Evolutionary conservation across 148 eudicot species (phyloP), one percentile per base, ranked within the genome.

Genomic region (Silene conica): DNA sequence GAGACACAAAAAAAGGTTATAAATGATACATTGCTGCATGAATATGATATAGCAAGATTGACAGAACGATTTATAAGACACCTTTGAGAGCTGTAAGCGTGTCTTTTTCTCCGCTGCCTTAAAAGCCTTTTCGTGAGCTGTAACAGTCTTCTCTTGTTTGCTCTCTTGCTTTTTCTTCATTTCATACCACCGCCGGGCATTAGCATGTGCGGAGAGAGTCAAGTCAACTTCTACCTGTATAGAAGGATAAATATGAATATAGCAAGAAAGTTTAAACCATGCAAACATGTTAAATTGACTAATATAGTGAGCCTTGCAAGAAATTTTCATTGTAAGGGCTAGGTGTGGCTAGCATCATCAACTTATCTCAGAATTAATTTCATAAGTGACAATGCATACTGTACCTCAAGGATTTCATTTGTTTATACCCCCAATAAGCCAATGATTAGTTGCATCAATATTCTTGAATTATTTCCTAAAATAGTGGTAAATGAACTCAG

Each of bases 71-170:
- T 70, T 21, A 38, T 75, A 45, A 70, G 55, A 69, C 81, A 95
- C 98, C 98, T 90, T 89, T 60, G 98, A 95, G 31, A 95, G 92
- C 85, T 92, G 97, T 68, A 88, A 86, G 56, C 90, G 87, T 19
- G 97, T 92, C 88, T 95, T 95, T 73, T 82, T 92, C 86, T 95
- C 98, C 60, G 97, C 98, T 83, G 98, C 98, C 83, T 95, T 95
- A 73, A 95, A 95, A 76, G 98, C 98, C 73, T 95, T 92, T 77
- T 92, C 98, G 84, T 92, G 98, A 78, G 98, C 97, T 80, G 93
- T 88, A 23, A 87, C 50, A 76, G 98, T 95, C 78, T 95, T 95
- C 77, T 90, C 98, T 81, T 95, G 96, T 77, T 95, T 95, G 83
- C 87, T 92, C 82, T 95, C 98, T 82, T 95, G 97, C 74, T 79